A percentile compares a stretch with the other conserved stretches of the same genome.
Evolutionary conservation across 768 basidiomycete genomes (phyloP).

Genomic region (Holtermannia corniformis): DNA sequence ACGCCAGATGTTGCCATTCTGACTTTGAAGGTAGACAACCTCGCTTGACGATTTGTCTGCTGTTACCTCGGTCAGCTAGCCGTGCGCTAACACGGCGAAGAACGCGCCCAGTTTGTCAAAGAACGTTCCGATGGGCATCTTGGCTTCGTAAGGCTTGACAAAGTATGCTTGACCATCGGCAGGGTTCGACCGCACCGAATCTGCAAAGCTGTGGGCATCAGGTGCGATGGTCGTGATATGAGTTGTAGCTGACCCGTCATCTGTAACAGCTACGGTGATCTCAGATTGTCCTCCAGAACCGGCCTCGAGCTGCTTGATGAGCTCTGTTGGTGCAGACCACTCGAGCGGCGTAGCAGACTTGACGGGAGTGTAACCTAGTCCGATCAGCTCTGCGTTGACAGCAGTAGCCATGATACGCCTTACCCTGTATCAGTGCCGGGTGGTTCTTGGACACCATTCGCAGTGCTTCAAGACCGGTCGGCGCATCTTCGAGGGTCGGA

Average conservation of each 20-base stretch:
- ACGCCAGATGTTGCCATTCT: constrained; percentile 75
- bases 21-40: constrained; percentile 73
- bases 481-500: constrained; percentile 46
- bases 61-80: constrained; percentile 5
- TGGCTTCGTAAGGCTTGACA: constrained; percentile 60
- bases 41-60: constrained; percentile 22
- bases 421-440: constrained; percentile 64
- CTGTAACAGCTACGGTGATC: constrained; percentile 71
- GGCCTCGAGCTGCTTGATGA: constrained; percentile 50
- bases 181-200: constrained; percentile 53
- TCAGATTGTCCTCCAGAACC: constrained; percentile 49
- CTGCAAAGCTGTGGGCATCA: constrained; percentile 53
- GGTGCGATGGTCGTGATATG: constrained; percentile 11
- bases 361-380: constrained; percentile 18
- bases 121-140: constrained; percentile 57
- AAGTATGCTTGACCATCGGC: constrained; percentile 58
- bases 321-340: constrained; percentile 51
- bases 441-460: constrained; percentile 58
- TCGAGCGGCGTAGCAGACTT: constrained; percentile 40
- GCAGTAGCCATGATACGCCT: constrained; percentile 1
- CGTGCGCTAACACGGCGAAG: not conserved
- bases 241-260: constrained; percentile 55
- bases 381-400: not conserved
- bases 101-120: constrained; percentile 44
- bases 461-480: constrained; percentile 61